Conservation (phyloP, 768 basidiomycete species). For the Trichaptum fuscoviolaceum region DNA sequence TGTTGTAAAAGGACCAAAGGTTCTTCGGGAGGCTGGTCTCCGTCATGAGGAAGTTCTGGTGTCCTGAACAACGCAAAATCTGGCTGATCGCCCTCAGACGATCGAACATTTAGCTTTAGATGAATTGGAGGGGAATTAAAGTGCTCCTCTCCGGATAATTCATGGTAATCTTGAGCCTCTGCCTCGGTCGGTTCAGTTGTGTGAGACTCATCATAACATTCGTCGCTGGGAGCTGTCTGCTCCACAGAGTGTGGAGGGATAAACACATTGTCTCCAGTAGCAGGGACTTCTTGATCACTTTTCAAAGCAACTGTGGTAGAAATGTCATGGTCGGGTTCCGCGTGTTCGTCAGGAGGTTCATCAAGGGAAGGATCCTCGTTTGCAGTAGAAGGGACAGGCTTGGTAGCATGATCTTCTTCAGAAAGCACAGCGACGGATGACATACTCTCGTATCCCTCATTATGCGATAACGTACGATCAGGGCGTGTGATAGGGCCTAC, state of each 20-base stretch:
- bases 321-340: background rate
- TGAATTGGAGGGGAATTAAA: constrained; percentile 22
- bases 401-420: background rate
- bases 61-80: constrained; percentile 1
- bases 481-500: background rate
- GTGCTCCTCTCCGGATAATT: constrained; percentile 7
- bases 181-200: background rate
- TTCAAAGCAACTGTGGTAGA: background rate
- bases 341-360: background rate
- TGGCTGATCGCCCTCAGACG: constrained; percentile 1
- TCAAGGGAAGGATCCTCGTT: background rate
- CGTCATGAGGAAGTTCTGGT: constrained; percentile 14
- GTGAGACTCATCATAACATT: background rate
- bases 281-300: background rate
- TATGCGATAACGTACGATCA: background rate
- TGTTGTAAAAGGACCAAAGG: constrained; percentile 51
- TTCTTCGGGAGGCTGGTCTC: constrained; percentile 15
- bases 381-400: background rate
- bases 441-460: background rate
- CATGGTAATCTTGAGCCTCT: background rate
- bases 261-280: background rate
- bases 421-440: background rate
- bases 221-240: background rate
- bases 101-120: constrained; percentile 3
- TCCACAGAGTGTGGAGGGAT: background rate